Evolutionary conservation across 108 stramenopile genomes (phyloP).

Genomic region (Nannochloropsis oceanica): DNA sequence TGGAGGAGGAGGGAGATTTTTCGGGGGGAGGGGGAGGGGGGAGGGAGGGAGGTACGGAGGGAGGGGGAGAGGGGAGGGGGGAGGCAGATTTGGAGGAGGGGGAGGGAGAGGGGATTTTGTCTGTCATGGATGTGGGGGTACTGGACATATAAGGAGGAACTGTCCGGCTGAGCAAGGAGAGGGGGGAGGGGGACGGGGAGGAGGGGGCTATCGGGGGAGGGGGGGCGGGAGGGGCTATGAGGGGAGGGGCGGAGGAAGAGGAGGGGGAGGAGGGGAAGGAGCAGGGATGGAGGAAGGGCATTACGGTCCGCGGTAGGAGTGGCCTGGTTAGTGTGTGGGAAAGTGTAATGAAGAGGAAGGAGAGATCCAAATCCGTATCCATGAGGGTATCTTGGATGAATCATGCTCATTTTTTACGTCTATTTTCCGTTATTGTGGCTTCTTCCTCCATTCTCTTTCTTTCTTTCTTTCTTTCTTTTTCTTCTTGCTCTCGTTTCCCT

Average conservation of each 20-base stretch:
- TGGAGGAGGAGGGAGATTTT: not conserved
- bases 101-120: not conserved
- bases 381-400: too few relatives aligned
- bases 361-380: not conserved
- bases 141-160: not conserved
- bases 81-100: not conserved
- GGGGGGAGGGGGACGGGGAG: not conserved
- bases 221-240: not conserved
- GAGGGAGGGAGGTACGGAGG: not conserved
- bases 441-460: not conserved
- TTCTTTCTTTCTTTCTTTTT: not conserved
- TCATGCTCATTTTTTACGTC: too few relatives aligned
- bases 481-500: too few relatives aligned
- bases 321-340: not conserved
- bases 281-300: not conserved
- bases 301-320: not conserved
- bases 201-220: not conserved
- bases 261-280: not conserved
- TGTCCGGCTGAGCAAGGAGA: not conserved
- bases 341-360: not conserved
- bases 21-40: not conserved
- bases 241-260: not conserved
- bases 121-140: slow-evolving; percentile 5
- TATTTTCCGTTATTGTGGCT: too few relatives aligned
- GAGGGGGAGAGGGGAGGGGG: not conserved